Base-by-base conservation (phyloP, 345 rosid species). In the Corymbia maculata region DNA sequence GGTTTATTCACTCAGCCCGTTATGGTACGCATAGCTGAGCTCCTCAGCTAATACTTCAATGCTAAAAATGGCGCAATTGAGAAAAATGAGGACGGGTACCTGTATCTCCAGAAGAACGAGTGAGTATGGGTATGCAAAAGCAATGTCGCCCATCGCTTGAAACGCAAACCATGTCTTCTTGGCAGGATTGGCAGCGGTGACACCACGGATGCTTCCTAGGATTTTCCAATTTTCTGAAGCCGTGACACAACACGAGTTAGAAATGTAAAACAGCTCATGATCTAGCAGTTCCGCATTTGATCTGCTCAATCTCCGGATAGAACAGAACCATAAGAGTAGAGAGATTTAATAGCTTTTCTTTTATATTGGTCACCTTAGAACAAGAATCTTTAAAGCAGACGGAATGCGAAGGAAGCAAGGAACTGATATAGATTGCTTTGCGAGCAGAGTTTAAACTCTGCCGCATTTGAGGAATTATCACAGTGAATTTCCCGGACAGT, bases 71-170 rank as follows among this genome's bases (percentile, higher is more conserved):
- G 7, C 4, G 42, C 16, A 24, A 53, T 51, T 42, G 15, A 79
- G 86, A 32, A 14, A 79, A 21, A 12, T 61, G 52, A 21, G 51
- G 84, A 86, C 47, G 61, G 36, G 53, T 28, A 93, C 97, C 96
- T 95, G 96, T 79, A 95, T 95, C 88, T 95, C 96, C 17, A 95
- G 91, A 57, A 94, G 92, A 88, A 95, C 92, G 11, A 93, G 75
- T 17, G 96, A 52, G 88, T 93, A 94, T 4, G 96, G 96, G 89
- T 94, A 95, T 4, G 94, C 94, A 64, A 92, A 94, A 61, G 94
- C 97, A 90, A 95, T 92, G 90, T 95, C 94, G 4, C 94, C 94
- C 13, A 95, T 92, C 5, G 96, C 96, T 87, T 93, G 91, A 90
- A 94, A 94, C n/a, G 80, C 88, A 85, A 92, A 45, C 93, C 93